Conservation (phyloP, 2,329 filamentous ascomycete genomes). For the Massarina eburnea region DNA sequence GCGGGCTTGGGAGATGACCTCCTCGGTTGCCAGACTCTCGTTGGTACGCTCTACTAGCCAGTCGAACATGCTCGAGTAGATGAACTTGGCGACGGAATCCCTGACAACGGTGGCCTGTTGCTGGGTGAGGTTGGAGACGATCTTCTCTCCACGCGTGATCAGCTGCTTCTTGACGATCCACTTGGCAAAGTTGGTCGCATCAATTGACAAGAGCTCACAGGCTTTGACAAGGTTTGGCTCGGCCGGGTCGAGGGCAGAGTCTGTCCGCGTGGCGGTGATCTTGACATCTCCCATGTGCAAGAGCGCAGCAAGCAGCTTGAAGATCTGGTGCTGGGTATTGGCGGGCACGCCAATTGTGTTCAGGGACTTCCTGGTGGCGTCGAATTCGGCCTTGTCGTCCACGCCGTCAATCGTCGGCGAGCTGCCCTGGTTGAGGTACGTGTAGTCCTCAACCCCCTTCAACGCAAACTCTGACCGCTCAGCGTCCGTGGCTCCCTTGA, state of each 20-base stretch:
- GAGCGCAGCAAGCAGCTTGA: slow-evolving; percentile 85
- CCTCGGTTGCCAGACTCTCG: slow-evolving; percentile 81
- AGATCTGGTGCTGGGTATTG: slow-evolving; percentile 78
- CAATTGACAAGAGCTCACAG: slow-evolving; percentile 82
- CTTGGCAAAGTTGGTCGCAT: slow-evolving; percentile 83
- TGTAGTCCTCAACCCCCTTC: slow-evolving; percentile 83
- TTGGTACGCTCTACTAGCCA: slow-evolving; percentile 99
- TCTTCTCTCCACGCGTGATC: slow-evolving; percentile 94
- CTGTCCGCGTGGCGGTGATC: slow-evolving; percentile 85
- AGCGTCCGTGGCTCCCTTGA: slow-evolving; percentile 84
- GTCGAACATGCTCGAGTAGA: slow-evolving; percentile 97
- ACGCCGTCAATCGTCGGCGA: slow-evolving; percentile 90
- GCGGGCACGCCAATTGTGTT: slow-evolving; percentile 81
- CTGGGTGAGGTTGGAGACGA: slow-evolving; percentile 90
- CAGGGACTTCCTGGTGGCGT: slow-evolving; percentile 82
- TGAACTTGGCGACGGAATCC: slow-evolving; percentile 97
- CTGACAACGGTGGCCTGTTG: slow-evolving; percentile 92
- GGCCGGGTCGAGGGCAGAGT: slow-evolving; percentile 76
- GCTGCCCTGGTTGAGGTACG: slow-evolving; percentile 94
- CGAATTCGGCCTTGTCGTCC: slow-evolving; percentile 92
- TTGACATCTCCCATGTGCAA: slow-evolving; percentile 96
- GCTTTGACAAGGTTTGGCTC: slow-evolving; percentile 84
- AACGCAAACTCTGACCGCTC: slow-evolving; percentile 80
- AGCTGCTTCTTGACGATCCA: slow-evolving; percentile 99
- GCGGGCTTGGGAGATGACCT: slow-evolving; percentile 76